Evolutionary conservation across 768 basidiomycete genomes (phyloP).

Genomic region (Leucocoprinus birnbaumii): DNA sequence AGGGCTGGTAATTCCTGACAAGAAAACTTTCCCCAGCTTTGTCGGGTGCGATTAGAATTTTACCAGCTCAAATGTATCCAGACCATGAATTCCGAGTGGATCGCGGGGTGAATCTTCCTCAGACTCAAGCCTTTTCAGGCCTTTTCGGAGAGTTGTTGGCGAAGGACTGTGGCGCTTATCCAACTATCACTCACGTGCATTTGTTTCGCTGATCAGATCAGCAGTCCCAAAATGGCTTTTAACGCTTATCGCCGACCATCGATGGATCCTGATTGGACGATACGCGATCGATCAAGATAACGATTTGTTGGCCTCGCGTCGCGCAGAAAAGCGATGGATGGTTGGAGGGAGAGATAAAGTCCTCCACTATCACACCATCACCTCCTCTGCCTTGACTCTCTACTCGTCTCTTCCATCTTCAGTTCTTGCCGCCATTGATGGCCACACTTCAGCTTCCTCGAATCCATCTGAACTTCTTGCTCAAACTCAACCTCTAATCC

Average conservation of each 20-base stretch:
- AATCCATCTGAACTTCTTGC: not conserved
- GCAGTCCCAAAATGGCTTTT: not conserved
- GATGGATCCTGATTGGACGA: conserved; percentile 9
- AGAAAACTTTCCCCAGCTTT: conserved; percentile 38
- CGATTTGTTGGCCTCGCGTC: not conserved
- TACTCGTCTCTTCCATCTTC: not conserved
- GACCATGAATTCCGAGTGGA: no score
- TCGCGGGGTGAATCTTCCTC: no score
- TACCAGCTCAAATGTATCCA: no score
- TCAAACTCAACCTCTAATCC: not conserved
- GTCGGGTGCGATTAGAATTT: conserved; percentile 25
- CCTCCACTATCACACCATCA: conserved; percentile 9
- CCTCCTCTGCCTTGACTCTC: not conserved
- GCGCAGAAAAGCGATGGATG: not conserved
- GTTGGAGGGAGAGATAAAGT: not conserved
- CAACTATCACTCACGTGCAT: no score
- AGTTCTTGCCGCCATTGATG: conserved; percentile 1
- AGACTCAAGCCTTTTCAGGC: no score
- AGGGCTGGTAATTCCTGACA: conserved; percentile 43
- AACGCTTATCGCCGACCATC: not conserved
- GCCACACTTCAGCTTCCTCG: not conserved
- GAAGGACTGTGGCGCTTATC: no score
- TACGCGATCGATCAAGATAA: conserved; percentile 4
- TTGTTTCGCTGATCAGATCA: no score
- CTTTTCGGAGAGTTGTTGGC: no score